phyloP scores from a whole-genome alignment of 768 basidiomycete species.

The Lentinula edodes region DNA sequence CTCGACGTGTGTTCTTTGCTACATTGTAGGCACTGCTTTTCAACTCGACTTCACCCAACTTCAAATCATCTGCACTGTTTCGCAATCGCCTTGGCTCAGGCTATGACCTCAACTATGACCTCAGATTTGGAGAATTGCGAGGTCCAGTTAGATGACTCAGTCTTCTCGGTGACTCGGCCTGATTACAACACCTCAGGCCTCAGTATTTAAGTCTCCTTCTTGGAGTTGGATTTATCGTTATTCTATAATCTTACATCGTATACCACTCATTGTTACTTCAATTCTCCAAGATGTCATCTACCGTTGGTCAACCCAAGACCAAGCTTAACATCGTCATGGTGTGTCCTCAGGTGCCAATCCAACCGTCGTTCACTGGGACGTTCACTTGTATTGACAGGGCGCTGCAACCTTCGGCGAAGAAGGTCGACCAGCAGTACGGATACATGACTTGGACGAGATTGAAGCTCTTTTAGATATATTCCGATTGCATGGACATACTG shows the following conservation, averaged over 20 bases:
- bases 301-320: constrained; percentile 6
- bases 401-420: constrained; percentile 11
- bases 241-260: too few relatives aligned
- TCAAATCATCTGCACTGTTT: neutral
- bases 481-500: constrained; percentile 38
- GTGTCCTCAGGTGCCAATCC: neutral
- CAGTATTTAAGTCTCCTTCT: too few relatives aligned
- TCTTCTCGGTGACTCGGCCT: neutral
- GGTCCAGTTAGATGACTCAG: neutral
- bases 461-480: constrained; percentile 37
- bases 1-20: neutral
- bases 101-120: neutral
- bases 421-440: constrained; percentile 3
- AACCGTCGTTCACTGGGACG: neutral
- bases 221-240: too few relatives aligned
- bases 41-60: too few relatives aligned
- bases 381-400: neutral
- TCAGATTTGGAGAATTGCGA: neutral
- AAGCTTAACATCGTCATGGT: constrained; percentile 12
- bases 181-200: too few relatives aligned
- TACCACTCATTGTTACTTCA: too few relatives aligned
- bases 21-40: too few relatives aligned
- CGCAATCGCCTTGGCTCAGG: neutral
- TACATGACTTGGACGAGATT: constrained; percentile 10
- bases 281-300: neutral